These are phyloP conservation scores for Ophiostoma triangulosporum DNA, from an alignment of 2,329 filamentous ascomycete species.

Conservation along the genomic window DNA sequence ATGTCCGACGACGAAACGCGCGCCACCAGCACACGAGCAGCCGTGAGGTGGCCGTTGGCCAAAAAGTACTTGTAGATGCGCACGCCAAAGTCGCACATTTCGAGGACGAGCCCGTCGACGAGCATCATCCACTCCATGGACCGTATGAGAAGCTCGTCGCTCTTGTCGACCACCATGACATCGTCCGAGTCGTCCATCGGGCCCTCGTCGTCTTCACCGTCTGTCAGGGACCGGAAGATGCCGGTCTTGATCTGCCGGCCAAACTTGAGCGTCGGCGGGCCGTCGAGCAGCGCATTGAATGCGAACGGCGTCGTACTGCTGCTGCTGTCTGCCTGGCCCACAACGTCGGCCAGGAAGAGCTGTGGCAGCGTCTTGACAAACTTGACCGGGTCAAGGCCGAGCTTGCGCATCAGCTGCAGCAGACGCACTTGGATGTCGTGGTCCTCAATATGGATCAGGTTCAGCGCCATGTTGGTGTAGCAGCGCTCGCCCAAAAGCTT, in stretches of 20 bases:
- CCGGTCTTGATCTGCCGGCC: constrained; percentile 54
- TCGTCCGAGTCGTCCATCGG: constrained; percentile 18
- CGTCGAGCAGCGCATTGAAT: constrained; percentile 38
- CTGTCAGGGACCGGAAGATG: constrained; percentile 53
- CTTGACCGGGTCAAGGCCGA: constrained; percentile 56
- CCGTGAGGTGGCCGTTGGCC: constrained; percentile 45
- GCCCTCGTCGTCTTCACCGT: constrained; percentile 26
- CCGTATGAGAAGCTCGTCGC: constrained; percentile 60
- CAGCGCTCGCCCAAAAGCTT: constrained; percentile 52
- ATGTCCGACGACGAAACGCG: constrained; percentile 37
- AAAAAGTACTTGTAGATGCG: constrained; percentile 74
- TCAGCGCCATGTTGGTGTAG: constrained; percentile 59
- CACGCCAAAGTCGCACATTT: constrained; percentile 35
- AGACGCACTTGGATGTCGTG: constrained; percentile 50
- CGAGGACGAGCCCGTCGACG: constrained; percentile 37
- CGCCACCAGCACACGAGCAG: constrained; percentile 39
- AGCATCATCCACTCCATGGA: constrained; percentile 76
- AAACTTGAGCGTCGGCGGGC: constrained; percentile 37
- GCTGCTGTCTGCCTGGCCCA: constrained; percentile 15
- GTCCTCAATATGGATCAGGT: constrained; percentile 61
- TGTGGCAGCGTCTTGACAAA: constrained; percentile 59
- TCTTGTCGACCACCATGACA: constrained; percentile 32
- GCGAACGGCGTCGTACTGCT: background rate
- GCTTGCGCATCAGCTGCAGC: constrained; percentile 60
- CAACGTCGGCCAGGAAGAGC: constrained; percentile 36